Conservation (phyloP, 129 eudicot species). For the Smallanthus sonchifolius region DNA sequence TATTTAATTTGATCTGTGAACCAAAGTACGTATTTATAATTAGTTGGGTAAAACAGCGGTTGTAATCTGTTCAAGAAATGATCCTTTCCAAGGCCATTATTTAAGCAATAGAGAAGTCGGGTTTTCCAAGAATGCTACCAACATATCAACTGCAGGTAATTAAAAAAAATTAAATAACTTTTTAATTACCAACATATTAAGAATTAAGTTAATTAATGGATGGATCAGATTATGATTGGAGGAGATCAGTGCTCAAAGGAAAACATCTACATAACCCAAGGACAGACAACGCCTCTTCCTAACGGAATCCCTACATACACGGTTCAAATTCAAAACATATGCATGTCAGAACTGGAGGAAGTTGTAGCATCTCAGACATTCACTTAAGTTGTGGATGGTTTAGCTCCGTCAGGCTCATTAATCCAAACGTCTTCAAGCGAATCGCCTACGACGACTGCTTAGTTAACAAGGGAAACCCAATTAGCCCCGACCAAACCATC, state of each 20-base stretch:
- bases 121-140: too few relatives aligned
- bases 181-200: too few relatives aligned
- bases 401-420: conserved; percentile 59
- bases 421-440: conserved; percentile 48
- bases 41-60: too few relatives aligned
- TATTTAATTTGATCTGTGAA: too few relatives aligned
- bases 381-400: conserved; percentile 80
- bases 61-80: too few relatives aligned
- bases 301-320: conserved; percentile 70
- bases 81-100: too few relatives aligned
- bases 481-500: conserved; percentile 43
- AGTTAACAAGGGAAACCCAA: conserved; percentile 54
- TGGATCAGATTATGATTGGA: background rate
- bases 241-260: conserved; percentile 39
- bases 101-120: too few relatives aligned
- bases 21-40: too few relatives aligned
- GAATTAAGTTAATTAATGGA: too few relatives aligned
- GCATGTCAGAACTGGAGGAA: conserved; percentile 29
- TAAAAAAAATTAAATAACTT: too few relatives aligned
- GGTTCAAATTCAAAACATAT: conserved; percentile 46
- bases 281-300: conserved; percentile 47
- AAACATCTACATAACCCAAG: conserved; percentile 50
- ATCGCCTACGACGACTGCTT: conserved; percentile 54
- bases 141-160: too few relatives aligned
- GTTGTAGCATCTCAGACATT: conserved; percentile 48